Evolutionary conservation across 2,329 filamentous ascomycete species (phyloP).

Genomic region (Arthrobotrys musiformis): DNA sequence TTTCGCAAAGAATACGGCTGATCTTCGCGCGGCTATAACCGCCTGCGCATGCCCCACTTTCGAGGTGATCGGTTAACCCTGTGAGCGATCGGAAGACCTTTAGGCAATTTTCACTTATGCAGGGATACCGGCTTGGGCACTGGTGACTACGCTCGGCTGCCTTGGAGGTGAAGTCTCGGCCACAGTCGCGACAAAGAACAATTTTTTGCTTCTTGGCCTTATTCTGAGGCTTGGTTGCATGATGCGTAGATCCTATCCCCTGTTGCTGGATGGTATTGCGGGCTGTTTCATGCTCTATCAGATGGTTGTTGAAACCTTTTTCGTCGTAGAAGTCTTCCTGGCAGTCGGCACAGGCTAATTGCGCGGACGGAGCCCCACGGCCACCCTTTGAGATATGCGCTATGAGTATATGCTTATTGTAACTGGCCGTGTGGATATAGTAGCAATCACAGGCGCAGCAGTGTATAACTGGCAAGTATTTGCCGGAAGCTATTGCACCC

Average conservation of each 20-base stretch:
- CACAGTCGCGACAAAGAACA: conserved; percentile 15
- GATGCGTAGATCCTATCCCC: too few species aligned
- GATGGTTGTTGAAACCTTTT: conserved; percentile 2
- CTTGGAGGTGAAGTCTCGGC: conserved; percentile 13
- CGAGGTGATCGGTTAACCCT: conserved; percentile 18
- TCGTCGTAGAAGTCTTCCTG: conserved; percentile 26
- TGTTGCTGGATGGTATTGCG: neutral
- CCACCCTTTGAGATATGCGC: neutral
- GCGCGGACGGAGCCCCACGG: neutral
- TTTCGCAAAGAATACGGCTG: conserved; percentile 13
- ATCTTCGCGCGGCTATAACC: conserved; percentile 12
- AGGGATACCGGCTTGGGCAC: conserved; percentile 7
- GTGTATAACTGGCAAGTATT: neutral
- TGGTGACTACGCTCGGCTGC: neutral
- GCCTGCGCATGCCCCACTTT: conserved; percentile 25
- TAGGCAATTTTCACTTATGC: conserved; percentile 2
- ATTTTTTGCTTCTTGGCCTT: neutral
- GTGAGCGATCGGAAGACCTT: neutral
- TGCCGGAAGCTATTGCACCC: neutral
- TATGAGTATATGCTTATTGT: neutral
- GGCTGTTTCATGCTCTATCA: neutral
- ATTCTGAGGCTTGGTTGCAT: neutral
- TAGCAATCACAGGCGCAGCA: conserved; percentile 18
- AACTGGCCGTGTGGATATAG: neutral
- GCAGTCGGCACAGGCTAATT: conserved; percentile 26